Base-by-base conservation (phyloP, 129 eudicot genomes). In the Smallanthus sonchifolius region DNA sequence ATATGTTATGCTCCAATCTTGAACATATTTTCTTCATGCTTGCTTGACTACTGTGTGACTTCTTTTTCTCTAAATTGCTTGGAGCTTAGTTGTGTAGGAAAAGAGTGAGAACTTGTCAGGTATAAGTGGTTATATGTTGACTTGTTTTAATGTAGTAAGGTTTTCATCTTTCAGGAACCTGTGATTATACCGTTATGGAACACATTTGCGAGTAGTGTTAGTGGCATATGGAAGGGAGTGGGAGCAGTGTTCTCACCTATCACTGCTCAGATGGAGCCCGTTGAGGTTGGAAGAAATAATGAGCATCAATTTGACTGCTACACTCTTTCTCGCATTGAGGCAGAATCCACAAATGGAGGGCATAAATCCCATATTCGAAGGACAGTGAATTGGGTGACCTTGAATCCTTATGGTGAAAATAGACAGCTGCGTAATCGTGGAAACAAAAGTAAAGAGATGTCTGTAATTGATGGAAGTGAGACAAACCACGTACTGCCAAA, bases 211-310 rank as follows among this genome's bases (percentile, higher is more conserved):
- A 95, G 97, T 77, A 95, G 97, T 78, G 83, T 95, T 66, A 95
- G 96, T 66, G 99, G 99, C 38, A 87, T 95, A 81, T 95, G 99
- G 99, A 95, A 91, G 76, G 99, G 99, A 82, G 92, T 84, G 36
- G 99, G 99, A 85, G 99, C 97, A 32, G 96, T 95, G 35, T 95
- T 91, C 77, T 95, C 99, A 49, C 95, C 97, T 44, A 88, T 86
- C 74, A 95, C 96, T 11, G 97, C 97, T 73, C 90, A 95, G 78
- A 95, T 95, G 99, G 97, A 95, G 55, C 99, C 99, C 14, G 74
- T 95, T 76, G 99, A 95, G 15, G 75, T 85, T 49, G 99, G 97
- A 48, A 81, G 72, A 59, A 95, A 74, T 77, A 84, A 84, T 17
- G 90, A 95, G 78, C 78, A 88, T 67, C 87, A 91, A 7, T 95